Base-by-base conservation (phyloP, 1,284 basidiomycete genomes). In the Rhodotorula mucilaginosa region DNA sequence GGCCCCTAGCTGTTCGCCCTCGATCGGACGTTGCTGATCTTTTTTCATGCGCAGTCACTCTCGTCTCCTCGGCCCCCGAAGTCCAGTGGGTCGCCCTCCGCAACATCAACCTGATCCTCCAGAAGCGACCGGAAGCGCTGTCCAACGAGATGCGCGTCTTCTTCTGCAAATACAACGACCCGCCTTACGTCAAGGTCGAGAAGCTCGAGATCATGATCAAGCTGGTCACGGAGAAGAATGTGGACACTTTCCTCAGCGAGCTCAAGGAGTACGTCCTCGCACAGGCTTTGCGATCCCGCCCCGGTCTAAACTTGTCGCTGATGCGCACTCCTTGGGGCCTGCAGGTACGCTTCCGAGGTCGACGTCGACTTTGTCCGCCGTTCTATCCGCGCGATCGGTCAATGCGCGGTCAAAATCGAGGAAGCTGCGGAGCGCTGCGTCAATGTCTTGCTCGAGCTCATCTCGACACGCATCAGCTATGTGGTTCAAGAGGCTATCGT, bases 131-230 rank as follows among this genome's bases (percentile, higher is more conserved):
- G 1, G 91, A 95, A 70, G 86, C 97, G 67, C 86, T 99, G 10
- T 88, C 90, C 44, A 95, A 92, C 82, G 96, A 99, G 82, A 94
- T 99, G 89, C 89, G 94, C 69, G 95, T 99, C 34, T 99, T 99
- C 82, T 99, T 99, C 85, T 99, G 97, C 89, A 99, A 99, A 82
- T 99, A 99, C 84, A 99, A 98, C 81, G 97, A 99, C 80, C 96
- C 97, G 3, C 85, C 95, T 48, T 99, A 99, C 80, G 94, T 98
- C 82, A 99, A 99, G 83, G 87, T 98, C 64, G 96, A 97, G 82
- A 99, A 99, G 82, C 84, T 99, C 73, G 97, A 97, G 78, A 97
- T 98, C 81, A 98, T 99, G 95, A 93, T 97, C 73, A 88, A 93
- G 67, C 84, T 99, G 65, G 95, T 93, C 5, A 87, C 87, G 47